Evolutionary conservation across 768 basidiomycete genomes (phyloP), one percentile per base, ranked within the genome.

Genomic region (Scleroderma bovista): DNA sequence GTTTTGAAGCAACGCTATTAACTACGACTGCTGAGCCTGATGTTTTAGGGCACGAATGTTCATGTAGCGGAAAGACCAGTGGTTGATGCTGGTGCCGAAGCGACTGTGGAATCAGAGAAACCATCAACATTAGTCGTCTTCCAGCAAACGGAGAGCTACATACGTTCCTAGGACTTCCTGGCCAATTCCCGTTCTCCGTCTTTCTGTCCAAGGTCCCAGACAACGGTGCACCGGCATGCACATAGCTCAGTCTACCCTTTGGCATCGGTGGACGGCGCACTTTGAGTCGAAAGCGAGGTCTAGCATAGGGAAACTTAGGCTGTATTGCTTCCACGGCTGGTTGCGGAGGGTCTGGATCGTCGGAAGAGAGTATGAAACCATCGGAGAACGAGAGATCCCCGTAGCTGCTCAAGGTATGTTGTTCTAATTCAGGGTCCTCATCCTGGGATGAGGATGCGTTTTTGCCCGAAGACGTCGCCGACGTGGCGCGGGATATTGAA

Each of bases 361-460:
- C 43, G 3, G 56, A 63, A 0, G 70, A 70, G 4, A 74, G 51
- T 26, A 69, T 69, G 23, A 69, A 62, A 22, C 65, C 55, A 39
- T 73, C 70, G 20, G 69, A 59, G 1, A 72, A 61, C 1, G 75
- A 74, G 22, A 77, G 71, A 22, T 78, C 74, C 8, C 78, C 76
- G 36, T 66, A 78, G 12, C 66, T 72, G 23, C 61, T 67, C 38
- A 80, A 55, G 0, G 68, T 72, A 53, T 77, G 56, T 50, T 71
- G 68, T 16, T 73, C 68, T n/a, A 66, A 69, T 9, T 74, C 67
- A 6, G 53, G 36, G 17, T 38, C 36, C 32, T 38, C 16, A 6
- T 20, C 50, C 11, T 36, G 36, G 0, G 50, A 24, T 23, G 40
- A 36, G 3, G 34, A 47, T 11, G 29, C 1, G 6, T 32, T 4